phyloP scores from a whole-genome alignment of 352 stramenopile species.

The Globisporangium cylindrosporum region DNA sequence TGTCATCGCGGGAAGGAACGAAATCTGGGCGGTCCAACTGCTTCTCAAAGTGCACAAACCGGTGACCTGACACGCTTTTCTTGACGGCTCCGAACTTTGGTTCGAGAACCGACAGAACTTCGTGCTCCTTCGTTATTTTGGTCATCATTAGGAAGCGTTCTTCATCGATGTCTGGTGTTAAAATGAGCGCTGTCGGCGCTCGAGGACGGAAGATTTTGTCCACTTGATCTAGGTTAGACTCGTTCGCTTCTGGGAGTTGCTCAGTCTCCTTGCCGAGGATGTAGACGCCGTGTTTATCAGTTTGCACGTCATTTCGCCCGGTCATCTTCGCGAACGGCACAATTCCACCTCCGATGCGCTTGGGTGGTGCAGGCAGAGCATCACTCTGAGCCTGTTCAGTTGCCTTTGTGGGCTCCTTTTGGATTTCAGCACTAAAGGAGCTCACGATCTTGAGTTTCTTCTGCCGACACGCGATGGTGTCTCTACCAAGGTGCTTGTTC shows the following conservation, averaged over 20 bases:
- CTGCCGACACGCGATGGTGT: constrained; percentile 18
- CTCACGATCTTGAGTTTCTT: constrained; percentile 15
- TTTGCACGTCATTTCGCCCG: constrained; percentile 3
- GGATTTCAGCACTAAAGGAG: constrained; percentile 3
- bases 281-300: not conserved
- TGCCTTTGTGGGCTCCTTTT: not conserved
- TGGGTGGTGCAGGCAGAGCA: not conserved
- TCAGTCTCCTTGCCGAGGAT: constrained; percentile 2
- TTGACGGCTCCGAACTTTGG: constrained; percentile 15
- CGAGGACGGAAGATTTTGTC: not conserved
- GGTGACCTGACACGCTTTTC: constrained; percentile 9
- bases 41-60: constrained; percentile 16
- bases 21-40: constrained; percentile 11
- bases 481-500: constrained; percentile 22
- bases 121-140: not conserved
- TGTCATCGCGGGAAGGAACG: not conserved
- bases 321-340: constrained; percentile 9
- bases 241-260: not conserved
- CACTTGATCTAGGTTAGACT: not conserved
- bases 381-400: not conserved
- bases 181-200: not conserved
- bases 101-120: constrained; percentile 1
- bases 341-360: not conserved
- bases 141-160: constrained; percentile 14
- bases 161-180: not conserved